Base-by-base conservation (phyloP, 768 basidiomycete species). In the Austroboletus eburneus region DNA sequence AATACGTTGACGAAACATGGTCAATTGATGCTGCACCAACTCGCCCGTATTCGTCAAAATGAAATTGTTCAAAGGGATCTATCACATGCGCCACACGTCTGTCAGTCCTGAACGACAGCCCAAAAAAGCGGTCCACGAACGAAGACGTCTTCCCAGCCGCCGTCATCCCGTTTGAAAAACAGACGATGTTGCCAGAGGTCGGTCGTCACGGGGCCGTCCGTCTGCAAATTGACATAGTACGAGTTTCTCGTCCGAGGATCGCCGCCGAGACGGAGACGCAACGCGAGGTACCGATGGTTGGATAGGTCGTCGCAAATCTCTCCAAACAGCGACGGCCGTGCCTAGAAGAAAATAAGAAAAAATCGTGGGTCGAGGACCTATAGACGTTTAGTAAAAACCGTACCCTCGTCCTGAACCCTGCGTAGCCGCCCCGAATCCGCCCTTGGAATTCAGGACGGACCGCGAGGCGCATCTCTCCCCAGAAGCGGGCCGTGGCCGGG, bases 151-250 rank as follows among this genome's bases (percentile, higher is more conserved):
- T 92, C 86, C 91, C 91, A 94, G 4, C 72, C 69, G 21, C 79
- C 76, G 47, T 83, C 77, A 22, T 72, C 69, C 45, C 78, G 75
- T 41, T 75, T 72, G 62, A 93, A 87, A 67, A 79, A 89, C n/a
- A 98, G 72, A 27, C 90, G 78, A 56, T 97, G 93, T 61, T 96
- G 95, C 85, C 89, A 98, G n/a, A 98, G 71, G 62, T 95, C 91
- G 30, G 82, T 85, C 41, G 81, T 77, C 40, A 88, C 73, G 36
- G 80, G 75, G 1, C 88, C 87, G 42, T 91, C 87, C 3, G 92
- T 95, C 64, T 96, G 93, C 38, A 97, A 70, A 67, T 98, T 97
- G 39, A 91, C 86, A 55, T 87, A 94, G 73, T 92, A 97, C n/a
- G 88, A 83, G 54, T 80, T 81, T 51, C 82, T 79, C 34, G 87